Evolutionary conservation across 169 alveolate genomes (phyloP), one percentile per base, ranked within the genome.

Genomic region (Pseudocohnilembus persalinus): DNA sequence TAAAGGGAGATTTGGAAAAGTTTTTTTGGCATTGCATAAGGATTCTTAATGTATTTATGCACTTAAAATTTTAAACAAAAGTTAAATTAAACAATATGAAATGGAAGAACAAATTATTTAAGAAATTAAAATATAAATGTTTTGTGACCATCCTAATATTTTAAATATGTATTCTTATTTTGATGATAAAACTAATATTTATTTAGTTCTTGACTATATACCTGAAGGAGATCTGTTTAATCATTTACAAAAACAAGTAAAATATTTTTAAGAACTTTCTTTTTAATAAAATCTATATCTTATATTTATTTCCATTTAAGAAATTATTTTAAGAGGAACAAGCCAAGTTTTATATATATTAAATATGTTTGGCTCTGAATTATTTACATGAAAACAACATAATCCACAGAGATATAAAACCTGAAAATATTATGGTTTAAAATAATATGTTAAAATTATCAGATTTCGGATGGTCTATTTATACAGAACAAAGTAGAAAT

Each of bases 401-500:
- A 6, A 80, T 85, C 0, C 90, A 85, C 31, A 73, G 90, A 74
- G 90, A 85, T 74, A 81, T 85, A 29, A 85, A 85, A 80, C 90
- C 90, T 27, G 90, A 85, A 80, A 85, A 85, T 74, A 85, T 85
- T 29, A 72, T 86, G 76, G 73, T 86, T 30, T 63, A 79, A 28
- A 49, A 29, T 73, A 87, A 78, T 49, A 74, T 80, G 33, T 33
- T 86, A 74, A 86, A 86, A 72, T 81, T 92, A n/a, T 85, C 93
- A 27, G 95, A 92, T 73, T 88, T 92, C 81, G 95, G 95, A 25
- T 89, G 83, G 49, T 83, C 92, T 63, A 88, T 89, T 34, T 89
- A 88, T 73, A 79, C 84, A 31, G 83, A 89, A 64, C n/a, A 82
- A 33, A 88, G 81, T 74, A 86, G 90, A 49, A 74, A 82, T 31